Evolutionary conservation across 176 grass and related monocot genomes (phyloP), one percentile per base, ranked within the genome.

Genomic region (Rhipidocladum racemiflorum): DNA sequence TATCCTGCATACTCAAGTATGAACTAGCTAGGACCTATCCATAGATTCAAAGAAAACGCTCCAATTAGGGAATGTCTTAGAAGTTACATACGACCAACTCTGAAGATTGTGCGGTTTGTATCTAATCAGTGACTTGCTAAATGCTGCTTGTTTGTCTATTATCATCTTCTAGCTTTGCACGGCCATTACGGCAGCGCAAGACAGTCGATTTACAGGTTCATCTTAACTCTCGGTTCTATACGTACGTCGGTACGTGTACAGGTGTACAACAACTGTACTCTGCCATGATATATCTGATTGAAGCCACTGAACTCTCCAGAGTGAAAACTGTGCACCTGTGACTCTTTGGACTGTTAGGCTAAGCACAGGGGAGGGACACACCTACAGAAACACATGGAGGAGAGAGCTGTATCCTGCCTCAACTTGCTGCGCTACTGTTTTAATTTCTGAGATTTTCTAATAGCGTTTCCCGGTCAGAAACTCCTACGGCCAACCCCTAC

Each of bases 401-500:
- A 17, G 40, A 17, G 4, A 65, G 50, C 57, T 65, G 21, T 40
- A 43, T 18, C 24, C 35, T n/a, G 5, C 24, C 16, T 78, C 24
- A 15, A 48, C 64, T 36, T 64, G n/a, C 4, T 0, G 21, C 40
- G 24, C 43, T 54, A 11, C 45, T 18, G n/a, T n/a, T 72, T 23
- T 23, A 53, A 4, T 64, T 78, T 59, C 56, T 55, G 44, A 68
- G 50, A 72, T 62, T 65, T 56, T 86, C 76, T 6, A 46, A 57
- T 4, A 66, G 60, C 55, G 49, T 39, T 79, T 69, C 50, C 62
- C 50, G 4, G 38, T 81, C 61, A 68, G 62, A 21, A 42, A 39
- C 68, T 23, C 70, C 38, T 11, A 14, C 64, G 0, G 27, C 39
- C 50, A 76, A 15, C 7, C n/a, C 11, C 35, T 30, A 43, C 12